These are phyloP conservation scores for Ambrosiella cleistominuta DNA, from an alignment of 2,329 filamentous ascomycete genomes.

Conservation along the genomic window DNA sequence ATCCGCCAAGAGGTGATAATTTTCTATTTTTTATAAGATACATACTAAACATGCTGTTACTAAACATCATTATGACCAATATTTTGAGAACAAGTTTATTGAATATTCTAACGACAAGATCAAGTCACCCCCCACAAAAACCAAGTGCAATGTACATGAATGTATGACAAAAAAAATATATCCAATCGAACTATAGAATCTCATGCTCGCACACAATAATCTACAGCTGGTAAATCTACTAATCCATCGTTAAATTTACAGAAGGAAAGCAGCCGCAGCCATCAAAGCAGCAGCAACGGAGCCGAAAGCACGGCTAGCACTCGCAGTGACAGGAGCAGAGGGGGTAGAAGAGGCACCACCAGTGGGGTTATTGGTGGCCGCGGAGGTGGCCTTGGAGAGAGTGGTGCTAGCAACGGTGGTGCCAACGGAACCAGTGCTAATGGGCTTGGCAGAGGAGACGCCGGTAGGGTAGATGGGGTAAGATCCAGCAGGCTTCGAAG, in stretches of 20 bases:
- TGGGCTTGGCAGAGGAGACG: background rate
- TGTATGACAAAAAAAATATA: background rate
- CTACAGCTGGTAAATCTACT: background rate
- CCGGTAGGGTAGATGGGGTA: background rate
- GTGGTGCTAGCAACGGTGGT: background rate
- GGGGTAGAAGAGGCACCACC: background rate
- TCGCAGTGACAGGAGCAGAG: background rate
- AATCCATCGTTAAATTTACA: background rate
- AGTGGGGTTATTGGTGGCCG: background rate
- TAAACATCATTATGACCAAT: no score
- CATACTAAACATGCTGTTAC: no score
- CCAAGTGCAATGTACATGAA: background rate
- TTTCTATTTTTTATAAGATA: background rate
- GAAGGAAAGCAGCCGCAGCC: background rate
- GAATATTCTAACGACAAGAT: no score
- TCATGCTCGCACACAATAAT: background rate
- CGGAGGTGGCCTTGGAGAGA: background rate
- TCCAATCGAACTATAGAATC: background rate
- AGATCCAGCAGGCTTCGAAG: background rate
- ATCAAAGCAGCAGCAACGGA: background rate
- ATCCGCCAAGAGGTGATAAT: background rate
- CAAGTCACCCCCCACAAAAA: background rate
- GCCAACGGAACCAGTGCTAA: background rate
- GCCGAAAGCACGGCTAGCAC: background rate
- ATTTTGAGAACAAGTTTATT: no score